Evolutionary conservation across 148 eudicot species (phyloP).

Genomic region (Pharnaceum exiguum): DNA sequence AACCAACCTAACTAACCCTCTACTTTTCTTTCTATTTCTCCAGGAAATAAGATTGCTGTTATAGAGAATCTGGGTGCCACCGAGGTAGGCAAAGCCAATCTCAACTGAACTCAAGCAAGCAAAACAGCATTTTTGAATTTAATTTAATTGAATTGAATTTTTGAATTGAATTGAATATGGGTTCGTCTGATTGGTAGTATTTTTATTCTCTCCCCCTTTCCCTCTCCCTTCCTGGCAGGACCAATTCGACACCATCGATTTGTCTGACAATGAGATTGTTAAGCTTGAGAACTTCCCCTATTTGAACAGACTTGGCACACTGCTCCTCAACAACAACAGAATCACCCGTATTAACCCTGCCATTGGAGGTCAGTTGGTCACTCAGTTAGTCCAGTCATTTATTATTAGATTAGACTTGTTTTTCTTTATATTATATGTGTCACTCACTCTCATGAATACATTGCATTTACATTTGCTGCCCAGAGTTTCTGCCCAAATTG

Average conservation of each 20-base stretch:
- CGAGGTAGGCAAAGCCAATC: slow-evolving; percentile 41
- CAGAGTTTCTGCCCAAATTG: slow-evolving; percentile 92
- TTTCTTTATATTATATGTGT: background rate
- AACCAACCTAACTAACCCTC: background rate
- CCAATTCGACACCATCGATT: slow-evolving; percentile 93
- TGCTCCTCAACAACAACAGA: slow-evolving; percentile 84
- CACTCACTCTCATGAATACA: slow-evolving; percentile 4
- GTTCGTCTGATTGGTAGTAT: background rate
- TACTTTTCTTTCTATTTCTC: background rate
- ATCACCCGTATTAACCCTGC: slow-evolving; percentile 86
- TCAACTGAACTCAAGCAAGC: background rate
- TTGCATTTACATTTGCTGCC: slow-evolving; percentile 21
- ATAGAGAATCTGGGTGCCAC: slow-evolving; percentile 90
- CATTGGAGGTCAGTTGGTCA: slow-evolving; percentile 62
- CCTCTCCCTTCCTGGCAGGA: too few relatives aligned
- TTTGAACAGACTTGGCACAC: slow-evolving; percentile 74
- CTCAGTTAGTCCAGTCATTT: background rate
- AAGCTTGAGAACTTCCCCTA: slow-evolving; percentile 92
- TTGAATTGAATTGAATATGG: background rate
- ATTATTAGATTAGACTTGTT: background rate
- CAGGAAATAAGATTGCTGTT: slow-evolving; percentile 90
- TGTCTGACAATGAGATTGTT: slow-evolving; percentile 96
- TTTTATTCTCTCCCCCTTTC: background rate
- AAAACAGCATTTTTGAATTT: background rate
- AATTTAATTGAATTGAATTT: background rate